Conservation (phyloP, 306 rosid species). For the Leucaena leucocephala region DNA sequence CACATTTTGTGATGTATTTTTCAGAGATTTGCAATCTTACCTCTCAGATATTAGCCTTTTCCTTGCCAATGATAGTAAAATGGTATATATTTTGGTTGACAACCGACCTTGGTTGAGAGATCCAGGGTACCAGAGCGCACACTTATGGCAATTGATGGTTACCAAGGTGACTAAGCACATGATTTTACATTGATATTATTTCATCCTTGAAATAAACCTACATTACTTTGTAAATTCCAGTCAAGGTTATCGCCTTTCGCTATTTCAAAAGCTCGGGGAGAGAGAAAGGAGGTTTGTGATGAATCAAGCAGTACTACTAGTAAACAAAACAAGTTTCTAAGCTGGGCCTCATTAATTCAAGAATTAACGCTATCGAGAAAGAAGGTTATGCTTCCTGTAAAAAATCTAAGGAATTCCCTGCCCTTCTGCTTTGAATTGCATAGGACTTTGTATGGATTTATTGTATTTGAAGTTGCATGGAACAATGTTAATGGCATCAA, state of each 20-base stretch:
- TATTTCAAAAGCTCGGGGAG: slow-evolving; percentile 57
- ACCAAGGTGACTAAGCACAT: slow-evolving; percentile 64
- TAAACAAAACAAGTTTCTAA: slow-evolving; percentile 46
- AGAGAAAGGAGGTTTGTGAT: slow-evolving; percentile 52
- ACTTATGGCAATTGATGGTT: slow-evolving; percentile 94
- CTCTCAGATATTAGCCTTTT: slow-evolving; percentile 84
- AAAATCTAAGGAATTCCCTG: slow-evolving; percentile 65
- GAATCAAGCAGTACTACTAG: slow-evolving; percentile 33
- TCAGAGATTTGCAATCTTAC: slow-evolving; percentile 95
- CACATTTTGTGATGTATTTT: slow-evolving; percentile 35
- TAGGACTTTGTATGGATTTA: slow-evolving; percentile 81
- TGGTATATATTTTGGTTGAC: slow-evolving; percentile 81
- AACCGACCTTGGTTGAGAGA: slow-evolving; percentile 92
- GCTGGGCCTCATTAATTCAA: slow-evolving; percentile 69
- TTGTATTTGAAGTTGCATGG: slow-evolving; percentile 89
- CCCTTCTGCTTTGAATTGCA: slow-evolving; percentile 70
- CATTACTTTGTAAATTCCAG: slow-evolving; percentile 48
- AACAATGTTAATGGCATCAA: slow-evolving; percentile 76
- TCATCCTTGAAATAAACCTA: slow-evolving; percentile 16
- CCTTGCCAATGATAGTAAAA: slow-evolving; percentile 75
- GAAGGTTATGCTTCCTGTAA: slow-evolving; percentile 79
- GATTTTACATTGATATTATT: slow-evolving; percentile 17
- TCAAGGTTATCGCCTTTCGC: slow-evolving; percentile 97
- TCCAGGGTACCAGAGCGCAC: slow-evolving; percentile 70
- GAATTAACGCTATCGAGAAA: slow-evolving; percentile 58